A percentile compares a stretch with the other conserved stretches of the same genome.
Conservation (phyloP, 768 basidiomycete species). For the Atractiella rhizophila region DNA sequence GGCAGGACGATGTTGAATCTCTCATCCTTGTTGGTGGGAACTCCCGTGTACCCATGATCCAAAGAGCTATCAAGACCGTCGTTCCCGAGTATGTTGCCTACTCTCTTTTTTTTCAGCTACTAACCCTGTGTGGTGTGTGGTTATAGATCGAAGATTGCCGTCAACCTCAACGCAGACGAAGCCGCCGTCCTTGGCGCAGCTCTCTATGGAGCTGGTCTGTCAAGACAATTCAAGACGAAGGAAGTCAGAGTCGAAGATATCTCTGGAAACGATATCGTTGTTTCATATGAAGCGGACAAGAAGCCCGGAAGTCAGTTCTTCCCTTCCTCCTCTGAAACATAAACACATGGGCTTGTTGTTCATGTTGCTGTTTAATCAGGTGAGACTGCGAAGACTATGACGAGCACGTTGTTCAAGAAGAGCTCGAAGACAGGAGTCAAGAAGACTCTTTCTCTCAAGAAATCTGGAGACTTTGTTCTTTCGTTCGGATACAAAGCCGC, state of each 20-base stretch:
- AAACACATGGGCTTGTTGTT: no score
- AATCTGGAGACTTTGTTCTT: constrained; percentile 56
- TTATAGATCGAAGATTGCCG: constrained; percentile 50
- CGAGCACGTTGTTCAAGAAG: constrained; percentile 47
- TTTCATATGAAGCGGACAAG: constrained; percentile 5
- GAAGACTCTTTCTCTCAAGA: constrained; percentile 65
- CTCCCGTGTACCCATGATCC: constrained; percentile 76
- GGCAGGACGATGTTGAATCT: constrained; percentile 51
- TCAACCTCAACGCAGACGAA: constrained; percentile 93
- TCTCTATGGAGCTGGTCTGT: constrained; percentile 66
- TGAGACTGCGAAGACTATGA: no score
- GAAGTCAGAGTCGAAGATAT: constrained; percentile 63
- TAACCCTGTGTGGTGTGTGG: neutral
- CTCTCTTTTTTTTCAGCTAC: constrained; percentile 12
- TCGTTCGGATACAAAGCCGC: constrained; percentile 40
- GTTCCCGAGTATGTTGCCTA: constrained; percentile 63
- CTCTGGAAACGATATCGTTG: constrained; percentile 35
- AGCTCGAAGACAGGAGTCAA: constrained; percentile 53
- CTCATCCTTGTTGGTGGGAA: constrained; percentile 81
- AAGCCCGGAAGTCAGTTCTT: no score
- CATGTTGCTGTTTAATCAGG: no score
- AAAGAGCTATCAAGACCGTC: constrained; percentile 44
- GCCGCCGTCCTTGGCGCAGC: constrained; percentile 81
- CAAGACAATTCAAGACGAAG: constrained; percentile 83
- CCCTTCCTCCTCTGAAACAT: no score